A percentile compares a stretch with the other conserved stretches of the same genome.
phyloP scores from a whole-genome alignment of 768 basidiomycete genomes.

The Suillus weaverae region DNA sequence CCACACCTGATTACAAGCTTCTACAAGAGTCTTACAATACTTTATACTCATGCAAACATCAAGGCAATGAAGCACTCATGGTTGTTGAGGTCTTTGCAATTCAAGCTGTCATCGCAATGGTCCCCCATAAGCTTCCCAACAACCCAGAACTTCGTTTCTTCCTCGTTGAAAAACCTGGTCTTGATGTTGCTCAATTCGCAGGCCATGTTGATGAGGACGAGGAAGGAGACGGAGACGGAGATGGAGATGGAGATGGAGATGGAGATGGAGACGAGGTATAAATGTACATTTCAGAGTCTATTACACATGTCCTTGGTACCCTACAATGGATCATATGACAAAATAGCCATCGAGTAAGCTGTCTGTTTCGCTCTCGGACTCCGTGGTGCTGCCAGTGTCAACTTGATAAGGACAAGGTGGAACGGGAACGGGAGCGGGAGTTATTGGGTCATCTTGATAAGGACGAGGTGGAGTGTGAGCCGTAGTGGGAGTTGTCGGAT shows the following conservation, averaged over 20 bases:
- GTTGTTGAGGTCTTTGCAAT: background rate
- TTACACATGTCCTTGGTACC: background rate
- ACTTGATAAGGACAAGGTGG: no score
- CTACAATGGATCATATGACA: no score
- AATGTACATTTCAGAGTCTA: background rate
- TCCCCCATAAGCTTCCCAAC: background rate
- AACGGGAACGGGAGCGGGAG: no score
- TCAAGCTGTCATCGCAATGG: conserved; percentile 1
- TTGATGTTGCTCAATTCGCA: conserved; percentile 2
- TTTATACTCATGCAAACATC: conserved; percentile 8
- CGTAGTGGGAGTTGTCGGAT: no score
- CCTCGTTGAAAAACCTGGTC: background rate
- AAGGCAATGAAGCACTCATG: background rate
- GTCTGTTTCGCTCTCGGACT: no score
- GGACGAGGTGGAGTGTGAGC: no score
- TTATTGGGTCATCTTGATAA: no score
- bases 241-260: background rate
- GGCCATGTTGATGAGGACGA: background rate
- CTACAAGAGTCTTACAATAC: conserved; percentile 1
- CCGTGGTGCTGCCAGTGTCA: no score
- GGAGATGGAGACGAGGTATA: background rate
- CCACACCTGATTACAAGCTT: conserved; percentile 17
- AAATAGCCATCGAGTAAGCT: no score
- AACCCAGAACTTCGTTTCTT: background rate
- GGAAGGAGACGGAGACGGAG: background rate